These are phyloP conservation scores for Acacia crassicarpa DNA, from an alignment of 306 rosid genomes.

Conservation along the genomic window DNA sequence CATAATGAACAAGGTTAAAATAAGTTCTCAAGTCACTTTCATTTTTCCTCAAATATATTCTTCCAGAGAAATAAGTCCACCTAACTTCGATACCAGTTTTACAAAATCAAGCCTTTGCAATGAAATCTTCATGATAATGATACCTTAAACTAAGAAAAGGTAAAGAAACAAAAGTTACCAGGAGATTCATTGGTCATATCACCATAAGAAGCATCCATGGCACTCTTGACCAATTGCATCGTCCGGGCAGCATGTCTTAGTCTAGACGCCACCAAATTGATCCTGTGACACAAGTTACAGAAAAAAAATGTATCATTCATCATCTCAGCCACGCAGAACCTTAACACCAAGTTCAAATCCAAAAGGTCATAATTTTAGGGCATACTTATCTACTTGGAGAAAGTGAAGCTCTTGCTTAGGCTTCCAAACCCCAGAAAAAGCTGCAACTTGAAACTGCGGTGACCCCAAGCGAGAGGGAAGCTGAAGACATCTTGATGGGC, in stretches of 20 bases:
- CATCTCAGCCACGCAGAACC: slow-evolving; percentile 17
- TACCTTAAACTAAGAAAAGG: neutral
- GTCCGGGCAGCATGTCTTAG: slow-evolving; percentile 31
- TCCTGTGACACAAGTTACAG: slow-evolving; percentile 18
- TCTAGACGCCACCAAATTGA: slow-evolving; percentile 33
- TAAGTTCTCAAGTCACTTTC: neutral
- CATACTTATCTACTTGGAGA: neutral
- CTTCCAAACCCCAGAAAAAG: slow-evolving; percentile 26
- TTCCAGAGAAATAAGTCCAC: neutral
- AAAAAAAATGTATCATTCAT: slow-evolving; percentile 10
- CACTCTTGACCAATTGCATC: slow-evolving; percentile 53
- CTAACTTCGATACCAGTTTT: neutral
- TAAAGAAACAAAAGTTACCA: slow-evolving; percentile 45
- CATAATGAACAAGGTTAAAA: neutral
- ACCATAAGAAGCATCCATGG: slow-evolving; percentile 84
- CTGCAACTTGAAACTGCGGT: slow-evolving; percentile 16
- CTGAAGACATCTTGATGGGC: slow-evolving; percentile 61
- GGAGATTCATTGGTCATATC: slow-evolving; percentile 65
- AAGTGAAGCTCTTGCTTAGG: slow-evolving; percentile 31
- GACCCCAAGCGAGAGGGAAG: slow-evolving; percentile 42
- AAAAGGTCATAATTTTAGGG: neutral
- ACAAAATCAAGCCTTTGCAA: slow-evolving; percentile 7
- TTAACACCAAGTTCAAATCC: neutral
- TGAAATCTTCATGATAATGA: neutral
- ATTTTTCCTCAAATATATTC: neutral